Evolutionary conservation across 2,329 filamentous ascomycete genomes (phyloP).

Genomic region (Ophiostoma fasciatum): DNA sequence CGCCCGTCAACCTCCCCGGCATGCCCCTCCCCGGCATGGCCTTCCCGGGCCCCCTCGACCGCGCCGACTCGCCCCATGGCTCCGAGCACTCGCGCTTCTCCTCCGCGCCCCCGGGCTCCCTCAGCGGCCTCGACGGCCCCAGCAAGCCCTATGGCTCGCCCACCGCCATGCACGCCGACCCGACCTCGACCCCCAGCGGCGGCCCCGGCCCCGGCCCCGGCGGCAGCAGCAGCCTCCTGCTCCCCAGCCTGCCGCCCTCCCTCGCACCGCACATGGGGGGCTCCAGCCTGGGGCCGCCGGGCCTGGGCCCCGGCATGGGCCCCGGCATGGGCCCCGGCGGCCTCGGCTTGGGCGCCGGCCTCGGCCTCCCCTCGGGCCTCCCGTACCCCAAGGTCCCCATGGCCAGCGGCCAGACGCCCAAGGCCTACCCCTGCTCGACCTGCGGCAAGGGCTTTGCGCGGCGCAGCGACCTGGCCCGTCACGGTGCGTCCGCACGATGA

Average conservation of each 20-base stretch:
- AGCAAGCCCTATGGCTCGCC: conserved; percentile 37
- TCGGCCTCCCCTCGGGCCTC: conserved; percentile 15
- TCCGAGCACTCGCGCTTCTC: conserved; percentile 45
- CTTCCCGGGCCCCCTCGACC: conserved; percentile 28
- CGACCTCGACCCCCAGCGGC: conserved; percentile 29
- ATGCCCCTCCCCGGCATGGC: conserved; percentile 11
- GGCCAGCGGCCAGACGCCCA: conserved; percentile 16
- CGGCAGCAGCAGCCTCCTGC: conserved; percentile 23
- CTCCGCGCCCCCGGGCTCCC: conserved; percentile 20
- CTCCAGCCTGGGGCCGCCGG: background rate
- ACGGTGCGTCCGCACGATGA: too few species aligned
- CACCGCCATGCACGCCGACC: conserved; percentile 26
- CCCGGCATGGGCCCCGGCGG: background rate
- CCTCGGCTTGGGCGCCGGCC: background rate
- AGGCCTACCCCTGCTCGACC: conserved; percentile 79
- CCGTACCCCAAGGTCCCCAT: conserved; percentile 10
- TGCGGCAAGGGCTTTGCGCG: conserved; percentile 87
- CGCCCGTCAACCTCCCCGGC: conserved; percentile 11
- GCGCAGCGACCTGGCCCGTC: conserved; percentile 82
- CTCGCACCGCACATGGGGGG: too few species aligned
- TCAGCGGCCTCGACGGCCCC: conserved; percentile 26
- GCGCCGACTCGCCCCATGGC: conserved; percentile 42
- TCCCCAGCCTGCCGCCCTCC: conserved; percentile 24
- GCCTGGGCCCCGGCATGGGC: background rate
- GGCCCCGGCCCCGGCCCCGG: conserved; percentile 23